Percentiles rank a stretch among this genome's conserved stretches.
These are phyloP conservation scores for Pseudofabraea citricarpa DNA, from an alignment of 2,329 filamentous ascomycete species.

Conservation along the genomic window DNA sequence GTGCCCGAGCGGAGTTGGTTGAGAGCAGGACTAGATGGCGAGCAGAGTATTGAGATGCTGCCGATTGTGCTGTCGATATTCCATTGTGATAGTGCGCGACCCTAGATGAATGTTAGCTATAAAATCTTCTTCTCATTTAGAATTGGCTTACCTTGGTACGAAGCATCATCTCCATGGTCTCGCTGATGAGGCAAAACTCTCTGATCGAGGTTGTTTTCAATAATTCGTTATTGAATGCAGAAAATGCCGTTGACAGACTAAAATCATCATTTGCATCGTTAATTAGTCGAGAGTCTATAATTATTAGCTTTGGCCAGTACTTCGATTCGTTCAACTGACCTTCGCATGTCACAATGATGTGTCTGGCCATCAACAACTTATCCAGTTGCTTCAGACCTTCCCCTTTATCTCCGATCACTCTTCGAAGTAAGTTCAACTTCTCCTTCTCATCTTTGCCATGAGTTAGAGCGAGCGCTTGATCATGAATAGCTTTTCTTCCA, in stretches of 20 bases:
- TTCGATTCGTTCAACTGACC: constrained; percentile 12
- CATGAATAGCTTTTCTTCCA: constrained; percentile 16
- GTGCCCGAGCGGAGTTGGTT: constrained; percentile 12
- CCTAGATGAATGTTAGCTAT: constrained; percentile 11
- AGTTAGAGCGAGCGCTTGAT: constrained; percentile 10
- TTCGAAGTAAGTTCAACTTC: constrained; percentile 18
- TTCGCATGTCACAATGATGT: constrained; percentile 21
- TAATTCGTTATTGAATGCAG: constrained; percentile 17
- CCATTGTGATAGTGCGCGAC: constrained; percentile 25
- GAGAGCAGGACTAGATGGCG: constrained; percentile 19
- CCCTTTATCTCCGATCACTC: constrained; percentile 11
- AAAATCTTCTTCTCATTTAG: not conserved
- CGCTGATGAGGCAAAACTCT: constrained; percentile 24
- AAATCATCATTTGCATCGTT: constrained; percentile 11
- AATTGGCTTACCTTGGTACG: constrained; percentile 22
- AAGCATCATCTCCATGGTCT: constrained; percentile 26
- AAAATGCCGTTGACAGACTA: constrained; percentile 20
- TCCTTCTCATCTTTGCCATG: constrained; percentile 11
- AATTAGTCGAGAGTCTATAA: constrained; percentile 14
- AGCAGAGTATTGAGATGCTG: constrained; percentile 26
- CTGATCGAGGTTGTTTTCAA: constrained; percentile 17
- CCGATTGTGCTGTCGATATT: constrained; percentile 28
- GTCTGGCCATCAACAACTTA: constrained; percentile 17
- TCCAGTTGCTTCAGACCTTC: constrained; percentile 13
- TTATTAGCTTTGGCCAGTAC: constrained; percentile 2